Conservation (phyloP, 1,284 basidiomycete genomes). For the Schizopora paradoxa region DNA sequence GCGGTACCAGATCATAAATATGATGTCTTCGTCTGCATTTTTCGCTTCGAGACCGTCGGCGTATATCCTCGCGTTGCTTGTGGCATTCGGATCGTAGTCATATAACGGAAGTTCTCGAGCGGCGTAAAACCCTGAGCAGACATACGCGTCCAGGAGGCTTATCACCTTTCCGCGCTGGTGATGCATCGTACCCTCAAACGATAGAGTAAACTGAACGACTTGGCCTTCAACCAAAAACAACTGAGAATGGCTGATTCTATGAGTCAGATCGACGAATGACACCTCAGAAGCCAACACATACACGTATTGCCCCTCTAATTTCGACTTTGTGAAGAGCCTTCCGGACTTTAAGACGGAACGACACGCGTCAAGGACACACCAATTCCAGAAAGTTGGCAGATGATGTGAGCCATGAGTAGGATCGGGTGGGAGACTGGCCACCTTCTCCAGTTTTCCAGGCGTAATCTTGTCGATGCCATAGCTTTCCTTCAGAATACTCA, state of each 20-base stretch:
- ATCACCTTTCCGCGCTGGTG: constrained; percentile 45
- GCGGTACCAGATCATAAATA: constrained; percentile 70
- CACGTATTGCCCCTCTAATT: constrained; percentile 66
- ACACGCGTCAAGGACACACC: constrained; percentile 76
- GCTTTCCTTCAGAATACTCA: constrained; percentile 61
- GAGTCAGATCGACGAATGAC: background rate
- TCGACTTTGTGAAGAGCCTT: constrained; percentile 62
- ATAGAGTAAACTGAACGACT: constrained; percentile 58
- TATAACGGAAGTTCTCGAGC: constrained; percentile 55
- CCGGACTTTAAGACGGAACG: constrained; percentile 67
- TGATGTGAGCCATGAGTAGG: constrained; percentile 48
- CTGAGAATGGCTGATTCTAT: constrained; percentile 50
- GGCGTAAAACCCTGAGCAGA: constrained; percentile 73
- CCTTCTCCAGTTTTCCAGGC: constrained; percentile 36
- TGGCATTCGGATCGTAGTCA: constrained; percentile 51
- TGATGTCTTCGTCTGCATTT: constrained; percentile 68
- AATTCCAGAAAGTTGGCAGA: constrained; percentile 65
- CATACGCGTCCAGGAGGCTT: constrained; percentile 68
- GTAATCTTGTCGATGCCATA: constrained; percentile 51
- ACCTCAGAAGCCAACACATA: constrained; percentile 30
- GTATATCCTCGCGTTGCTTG: constrained; percentile 59
- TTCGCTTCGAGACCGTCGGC: constrained; percentile 74
- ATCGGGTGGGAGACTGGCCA: constrained; percentile 41
- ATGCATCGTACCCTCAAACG: constrained; percentile 44
- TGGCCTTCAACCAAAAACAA: constrained; percentile 62